Evolutionary conservation across 2,329 filamentous ascomycete genomes (phyloP).

Genomic region (Colletotrichum eleusines): DNA sequence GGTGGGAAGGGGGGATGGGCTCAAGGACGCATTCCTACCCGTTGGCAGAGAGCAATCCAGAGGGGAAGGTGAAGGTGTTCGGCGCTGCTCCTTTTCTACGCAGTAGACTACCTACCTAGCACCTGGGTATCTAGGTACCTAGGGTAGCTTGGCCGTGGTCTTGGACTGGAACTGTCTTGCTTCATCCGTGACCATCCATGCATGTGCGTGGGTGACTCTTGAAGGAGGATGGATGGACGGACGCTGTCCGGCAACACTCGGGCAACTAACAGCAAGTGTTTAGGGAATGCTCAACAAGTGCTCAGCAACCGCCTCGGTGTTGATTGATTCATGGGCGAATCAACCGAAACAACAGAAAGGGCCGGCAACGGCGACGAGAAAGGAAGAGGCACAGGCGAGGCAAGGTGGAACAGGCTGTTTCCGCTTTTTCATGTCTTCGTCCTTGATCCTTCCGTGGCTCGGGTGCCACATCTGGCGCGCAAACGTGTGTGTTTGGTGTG

Average conservation of each 20-base stretch:
- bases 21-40: neutral
- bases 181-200: conserved; percentile 9
- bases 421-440: conserved; percentile 8
- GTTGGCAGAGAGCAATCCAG: neutral
- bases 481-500: conserved; percentile 2
- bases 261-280: neutral
- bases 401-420: conserved; percentile 3
- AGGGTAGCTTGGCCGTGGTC: neutral
- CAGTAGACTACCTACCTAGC: neutral
- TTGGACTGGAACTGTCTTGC: conserved; percentile 11
- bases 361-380: neutral
- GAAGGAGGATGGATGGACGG: too few species aligned
- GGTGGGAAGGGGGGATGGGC: neutral
- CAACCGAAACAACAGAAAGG: neutral
- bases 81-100: too few species aligned
- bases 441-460: conserved; percentile 1
- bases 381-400: neutral
- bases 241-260: neutral
- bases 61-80: too few species aligned
- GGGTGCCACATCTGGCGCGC: neutral
- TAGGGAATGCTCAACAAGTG: conserved; percentile 2
- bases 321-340: neutral
- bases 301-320: neutral
- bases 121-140: too few species aligned
- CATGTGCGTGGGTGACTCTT: too few species aligned